phyloP scores from a whole-genome alignment of 208 protist genomes.

The Trypanosoma avium region DNA sequence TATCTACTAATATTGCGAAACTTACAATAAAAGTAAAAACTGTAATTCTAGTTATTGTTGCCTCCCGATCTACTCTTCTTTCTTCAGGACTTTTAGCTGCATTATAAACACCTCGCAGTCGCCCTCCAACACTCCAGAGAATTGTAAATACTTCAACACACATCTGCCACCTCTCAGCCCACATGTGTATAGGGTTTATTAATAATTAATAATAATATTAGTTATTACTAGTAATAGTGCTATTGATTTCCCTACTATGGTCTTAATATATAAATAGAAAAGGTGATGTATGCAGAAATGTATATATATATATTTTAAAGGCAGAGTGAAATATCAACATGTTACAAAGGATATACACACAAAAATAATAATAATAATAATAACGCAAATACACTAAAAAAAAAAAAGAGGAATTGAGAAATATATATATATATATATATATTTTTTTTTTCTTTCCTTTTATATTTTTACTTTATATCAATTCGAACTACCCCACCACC shows the following conservation, averaged over 20 bases:
- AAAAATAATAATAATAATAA: conserved; percentile 2
- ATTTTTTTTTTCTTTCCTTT: neutral
- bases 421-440: conserved; percentile 12
- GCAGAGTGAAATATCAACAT: too few relatives aligned
- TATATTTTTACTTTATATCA: neutral
- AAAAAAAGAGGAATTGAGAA: conserved; percentile 5
- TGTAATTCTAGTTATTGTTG: conserved; percentile 39
- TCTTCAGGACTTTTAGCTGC: conserved; percentile 58
- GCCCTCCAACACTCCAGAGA: conserved; percentile 70
- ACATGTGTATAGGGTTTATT: conserved; percentile 3
- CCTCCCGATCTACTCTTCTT: conserved; percentile 39
- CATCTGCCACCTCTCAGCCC: conserved; percentile 25
- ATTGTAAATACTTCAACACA: conserved; percentile 39
- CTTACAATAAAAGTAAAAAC: conserved; percentile 38
- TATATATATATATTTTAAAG: too few relatives aligned
- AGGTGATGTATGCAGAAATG: too few relatives aligned
- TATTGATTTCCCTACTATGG: too few relatives aligned
- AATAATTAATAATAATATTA: neutral
- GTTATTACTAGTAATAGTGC: too few relatives aligned
- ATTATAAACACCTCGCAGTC: conserved; percentile 72
- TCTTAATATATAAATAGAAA: too few relatives aligned
- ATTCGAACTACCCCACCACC: neutral
- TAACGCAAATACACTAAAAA: neutral
- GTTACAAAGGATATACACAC: conserved; percentile 2
- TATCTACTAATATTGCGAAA: conserved; percentile 50